Conservation (phyloP, 352 stramenopile genomes). For the Globisporangium cystogenes region DNA sequence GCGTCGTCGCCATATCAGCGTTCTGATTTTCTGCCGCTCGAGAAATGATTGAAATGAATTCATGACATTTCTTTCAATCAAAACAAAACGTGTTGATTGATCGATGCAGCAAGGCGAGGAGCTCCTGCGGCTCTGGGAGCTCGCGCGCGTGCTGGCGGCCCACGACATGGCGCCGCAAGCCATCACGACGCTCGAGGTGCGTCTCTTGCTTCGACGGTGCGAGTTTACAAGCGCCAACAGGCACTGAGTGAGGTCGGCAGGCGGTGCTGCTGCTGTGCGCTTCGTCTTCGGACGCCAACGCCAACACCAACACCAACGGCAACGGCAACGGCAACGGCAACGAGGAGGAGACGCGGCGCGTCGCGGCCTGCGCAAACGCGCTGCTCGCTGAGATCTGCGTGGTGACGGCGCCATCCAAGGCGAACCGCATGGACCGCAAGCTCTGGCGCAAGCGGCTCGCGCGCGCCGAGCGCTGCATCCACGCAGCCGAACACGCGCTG, state of each 20-base stretch:
- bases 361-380: conserved; percentile 29
- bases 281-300: conserved; percentile 1
- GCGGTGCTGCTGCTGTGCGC: too few relatives aligned
- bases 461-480: conserved; percentile 39
- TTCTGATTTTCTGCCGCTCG: too few relatives aligned
- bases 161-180: conserved; percentile 35
- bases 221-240: too few relatives aligned
- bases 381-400: conserved; percentile 58
- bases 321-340: too few relatives aligned
- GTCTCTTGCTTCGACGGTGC: neutral
- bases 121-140: conserved; percentile 52
- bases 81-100: too few relatives aligned
- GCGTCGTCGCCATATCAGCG: conserved; percentile 1
- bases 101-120: conserved; percentile 4
- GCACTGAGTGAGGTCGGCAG: too few relatives aligned
- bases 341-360: conserved; percentile 14
- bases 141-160: conserved; percentile 39
- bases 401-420: conserved; percentile 28
- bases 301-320: conserved; percentile 8
- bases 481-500: conserved; percentile 19
- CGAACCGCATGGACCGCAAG: conserved; percentile 37
- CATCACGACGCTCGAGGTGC: conserved; percentile 46
- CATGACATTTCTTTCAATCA: too few relatives aligned
- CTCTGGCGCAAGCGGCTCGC: conserved; percentile 46
- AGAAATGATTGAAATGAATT: too few relatives aligned